Percentiles rank a stretch among this genome's conserved stretches.
These are phyloP conservation scores for Chrysoporthe austroafricana DNA, from an alignment of 2,329 filamentous ascomycete genomes.

Conservation along the genomic window DNA sequence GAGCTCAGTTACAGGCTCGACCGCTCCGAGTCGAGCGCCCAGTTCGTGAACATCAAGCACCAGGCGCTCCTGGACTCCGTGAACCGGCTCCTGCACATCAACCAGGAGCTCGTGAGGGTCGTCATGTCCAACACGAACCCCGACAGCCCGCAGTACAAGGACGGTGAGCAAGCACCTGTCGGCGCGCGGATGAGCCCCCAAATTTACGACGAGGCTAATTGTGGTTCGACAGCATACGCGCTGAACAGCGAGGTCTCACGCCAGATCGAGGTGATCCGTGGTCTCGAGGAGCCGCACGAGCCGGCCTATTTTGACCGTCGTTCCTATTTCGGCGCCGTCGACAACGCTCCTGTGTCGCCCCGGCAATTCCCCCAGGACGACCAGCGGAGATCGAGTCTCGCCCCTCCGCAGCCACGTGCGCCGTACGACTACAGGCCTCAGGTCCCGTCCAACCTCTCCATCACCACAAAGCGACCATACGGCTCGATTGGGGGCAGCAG, in stretches of 20 bases:
- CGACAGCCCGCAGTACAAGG: conserved; percentile 78
- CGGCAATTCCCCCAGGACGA: conserved; percentile 87
- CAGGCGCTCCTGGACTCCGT: conserved; percentile 83
- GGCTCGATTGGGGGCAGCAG: conserved; percentile 80
- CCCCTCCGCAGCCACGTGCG: conserved; percentile 61
- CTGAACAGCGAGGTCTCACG: conserved; percentile 65
- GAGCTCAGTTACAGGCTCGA: conserved; percentile 77
- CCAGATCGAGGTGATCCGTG: conserved; percentile 60
- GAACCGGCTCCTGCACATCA: conserved; percentile 72
- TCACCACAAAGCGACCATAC: conserved; percentile 76
- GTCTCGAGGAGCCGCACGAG: conserved; percentile 69
- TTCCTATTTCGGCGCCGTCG: conserved; percentile 68
- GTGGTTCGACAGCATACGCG: conserved; percentile 48
- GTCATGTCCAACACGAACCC: conserved; percentile 73
- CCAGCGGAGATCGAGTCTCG: conserved; percentile 70
- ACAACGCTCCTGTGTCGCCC: conserved; percentile 82
- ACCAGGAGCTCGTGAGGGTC: conserved; percentile 79
- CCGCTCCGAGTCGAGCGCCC: conserved; percentile 81
- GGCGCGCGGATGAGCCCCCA: conserved; percentile 27
- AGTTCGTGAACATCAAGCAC: conserved; percentile 79
- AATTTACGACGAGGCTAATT: conserved; percentile 33
- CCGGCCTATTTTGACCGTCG: conserved; percentile 65
- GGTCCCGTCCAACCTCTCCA: conserved; percentile 79
- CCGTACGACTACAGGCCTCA: conserved; percentile 73
- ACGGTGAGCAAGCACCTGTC: conserved; percentile 68